Conservation (phyloP, 2,329 filamentous ascomycete species). For the Ceratocystiopsis sp. region DNA sequence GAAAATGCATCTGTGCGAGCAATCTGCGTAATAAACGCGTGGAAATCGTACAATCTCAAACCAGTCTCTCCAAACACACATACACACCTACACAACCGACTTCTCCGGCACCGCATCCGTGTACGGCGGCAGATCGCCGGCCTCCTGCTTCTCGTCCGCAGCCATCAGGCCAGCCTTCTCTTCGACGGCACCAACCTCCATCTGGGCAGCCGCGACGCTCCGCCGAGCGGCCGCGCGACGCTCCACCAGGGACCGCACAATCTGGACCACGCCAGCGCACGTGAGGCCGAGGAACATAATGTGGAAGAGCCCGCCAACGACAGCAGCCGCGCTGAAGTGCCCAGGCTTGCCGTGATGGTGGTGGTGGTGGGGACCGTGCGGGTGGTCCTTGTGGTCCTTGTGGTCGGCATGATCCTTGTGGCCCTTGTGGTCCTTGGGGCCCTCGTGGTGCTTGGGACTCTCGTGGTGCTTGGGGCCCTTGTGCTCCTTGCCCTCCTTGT, state of each 20-base stretch:
- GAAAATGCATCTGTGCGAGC: too few species aligned
- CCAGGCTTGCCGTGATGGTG: conserved; percentile 46
- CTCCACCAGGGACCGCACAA: too few species aligned
- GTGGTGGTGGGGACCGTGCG: conserved; percentile 11
- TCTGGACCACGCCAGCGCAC: too few species aligned
- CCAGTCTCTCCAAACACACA: not conserved
- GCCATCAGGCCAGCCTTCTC: conserved; percentile 34
- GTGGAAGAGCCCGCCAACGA: conserved; percentile 34
- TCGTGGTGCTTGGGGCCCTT: too few species aligned
- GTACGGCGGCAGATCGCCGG: conserved; percentile 6
- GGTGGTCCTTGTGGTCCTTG: conserved; percentile 3
- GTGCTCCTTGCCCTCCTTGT: too few species aligned
- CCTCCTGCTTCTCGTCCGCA: conserved; percentile 13
- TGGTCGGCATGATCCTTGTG: too few species aligned
- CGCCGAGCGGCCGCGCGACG: too few species aligned
- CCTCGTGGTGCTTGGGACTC: too few species aligned
- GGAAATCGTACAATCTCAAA: not conserved
- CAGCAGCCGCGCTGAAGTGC: conserved; percentile 41
- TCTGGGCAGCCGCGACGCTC: conserved; percentile 2
- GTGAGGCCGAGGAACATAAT: conserved; percentile 8
- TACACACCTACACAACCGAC: too few species aligned
- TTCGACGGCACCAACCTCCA: conserved; percentile 20
- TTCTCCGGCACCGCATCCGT: conserved; percentile 12
- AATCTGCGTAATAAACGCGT: too few species aligned
- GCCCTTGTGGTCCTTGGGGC: too few species aligned